Conservation (phyloP, 257 asterid genomes). For the Gynochthodes officinalis region DNA sequence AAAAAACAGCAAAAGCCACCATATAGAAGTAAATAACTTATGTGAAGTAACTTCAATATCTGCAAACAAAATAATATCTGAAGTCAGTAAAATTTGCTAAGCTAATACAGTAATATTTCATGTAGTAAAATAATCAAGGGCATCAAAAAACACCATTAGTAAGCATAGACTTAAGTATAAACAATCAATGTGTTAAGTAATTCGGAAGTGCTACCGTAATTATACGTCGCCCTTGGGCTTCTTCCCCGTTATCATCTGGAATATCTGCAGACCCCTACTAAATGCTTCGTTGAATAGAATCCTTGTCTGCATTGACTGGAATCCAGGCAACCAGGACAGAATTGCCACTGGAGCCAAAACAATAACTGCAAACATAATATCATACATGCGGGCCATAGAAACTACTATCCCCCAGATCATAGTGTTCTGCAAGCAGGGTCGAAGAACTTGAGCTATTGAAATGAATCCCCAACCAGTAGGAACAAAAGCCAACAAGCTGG, state of each 20-base stretch:
- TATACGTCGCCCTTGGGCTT: slow-evolving; percentile 71
- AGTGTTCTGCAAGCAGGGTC: slow-evolving; percentile 62
- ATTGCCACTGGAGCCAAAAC: slow-evolving; percentile 86
- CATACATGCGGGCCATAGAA: slow-evolving; percentile 82
- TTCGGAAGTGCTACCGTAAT: slow-evolving; percentile 38
- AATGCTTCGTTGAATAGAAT: slow-evolving; percentile 94
- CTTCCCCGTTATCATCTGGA: slow-evolving; percentile 84
- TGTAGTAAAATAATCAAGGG: not conserved
- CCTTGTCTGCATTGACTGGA: slow-evolving; percentile 98
- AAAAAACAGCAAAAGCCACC: slow-evolving; percentile 9
- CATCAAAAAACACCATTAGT: not conserved
- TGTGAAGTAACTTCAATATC: not conserved
- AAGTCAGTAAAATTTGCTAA: not conserved
- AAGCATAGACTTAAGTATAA: not conserved
- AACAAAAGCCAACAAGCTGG: slow-evolving; percentile 83
- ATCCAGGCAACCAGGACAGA: slow-evolving; percentile 96
- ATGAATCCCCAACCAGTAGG: slow-evolving; percentile 98
- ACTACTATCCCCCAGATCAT: slow-evolving; percentile 69
- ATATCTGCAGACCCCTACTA: slow-evolving; percentile 93
- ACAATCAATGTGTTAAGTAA: not conserved
- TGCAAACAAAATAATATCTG: not conserved
- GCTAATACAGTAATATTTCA: not conserved
- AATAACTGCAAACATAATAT: slow-evolving; percentile 85
- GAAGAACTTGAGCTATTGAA: slow-evolving; percentile 77
- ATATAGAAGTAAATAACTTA: not conserved